Percentiles rank a stretch among this genome's conserved stretches.
These are phyloP conservation scores for Lenwebbia sp. DNA, from an alignment of 345 rosid genomes.

Conservation along the genomic window DNA sequence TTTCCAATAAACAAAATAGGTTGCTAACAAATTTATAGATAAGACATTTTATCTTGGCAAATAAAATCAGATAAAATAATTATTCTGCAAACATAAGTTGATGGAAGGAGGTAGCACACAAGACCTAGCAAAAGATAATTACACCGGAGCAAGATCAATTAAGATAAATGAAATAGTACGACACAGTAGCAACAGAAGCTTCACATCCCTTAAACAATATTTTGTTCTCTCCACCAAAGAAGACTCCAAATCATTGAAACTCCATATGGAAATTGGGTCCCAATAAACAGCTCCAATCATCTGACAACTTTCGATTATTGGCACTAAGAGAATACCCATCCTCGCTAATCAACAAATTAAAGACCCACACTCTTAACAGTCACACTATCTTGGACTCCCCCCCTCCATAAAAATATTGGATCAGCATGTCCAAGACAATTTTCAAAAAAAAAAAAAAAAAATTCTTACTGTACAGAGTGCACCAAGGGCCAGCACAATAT, in stretches of 20 bases:
- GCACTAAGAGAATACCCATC: neutral
- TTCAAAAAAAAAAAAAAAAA: neutral
- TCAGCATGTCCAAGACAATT: neutral
- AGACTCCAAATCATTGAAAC: neutral
- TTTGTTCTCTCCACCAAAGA: neutral
- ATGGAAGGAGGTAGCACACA: neutral
- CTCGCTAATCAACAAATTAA: neutral
- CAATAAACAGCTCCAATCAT: neutral
- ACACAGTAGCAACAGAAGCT: neutral
- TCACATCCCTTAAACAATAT: neutral
- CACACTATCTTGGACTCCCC: neutral
- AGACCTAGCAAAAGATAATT: neutral
- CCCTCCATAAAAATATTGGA: neutral
- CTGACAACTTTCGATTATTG: neutral
- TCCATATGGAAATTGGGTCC: neutral
- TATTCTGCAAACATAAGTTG: neutral
- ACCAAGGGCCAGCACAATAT: conserved; percentile 74
- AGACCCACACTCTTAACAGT: neutral
- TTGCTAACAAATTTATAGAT: neutral
- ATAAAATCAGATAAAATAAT: neutral
- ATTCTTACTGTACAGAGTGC: conserved; percentile 62
- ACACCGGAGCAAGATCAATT: neutral
- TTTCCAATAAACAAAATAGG: neutral
- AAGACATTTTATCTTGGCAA: neutral
- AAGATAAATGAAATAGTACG: neutral